Evolutionary conservation across 2,329 filamentous ascomycete genomes (phyloP), one percentile per base, ranked within the genome.

Genomic region (Apiospora kogelbergensis): DNA sequence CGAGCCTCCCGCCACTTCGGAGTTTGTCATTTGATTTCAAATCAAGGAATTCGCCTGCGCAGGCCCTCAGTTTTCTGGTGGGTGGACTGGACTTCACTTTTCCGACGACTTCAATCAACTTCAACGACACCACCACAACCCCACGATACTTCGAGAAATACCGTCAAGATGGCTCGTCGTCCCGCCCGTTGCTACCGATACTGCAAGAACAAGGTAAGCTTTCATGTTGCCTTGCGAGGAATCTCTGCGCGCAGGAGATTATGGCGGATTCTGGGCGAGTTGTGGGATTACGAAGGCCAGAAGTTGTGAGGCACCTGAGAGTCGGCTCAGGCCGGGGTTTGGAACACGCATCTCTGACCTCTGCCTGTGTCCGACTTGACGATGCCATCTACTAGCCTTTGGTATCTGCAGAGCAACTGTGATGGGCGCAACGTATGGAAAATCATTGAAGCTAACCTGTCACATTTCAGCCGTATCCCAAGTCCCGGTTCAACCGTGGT

Each of bases 401-500:
- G 26, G 17, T 11, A n/a, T 33, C 53, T 60, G 53, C 53, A 37
- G 30, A 6, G 30, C 26, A 20, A 26, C 41, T 5, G 33, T 64
- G 37, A 63, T 64, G 64, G 53, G 42, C 17, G 24, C 33, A 26
- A 9, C 3, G 3, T 11, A 37, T 46, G 22, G 30, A 13, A 24
- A 57, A 2, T n/a, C 1, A 33, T 33, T 4, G 33, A 48, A 26
- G n/a, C 22, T 63, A 48, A 68, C 76, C 78, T 83, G 92, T 94
- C 87, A 89, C 89, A 84, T 83, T 73, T 72, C 76, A 96, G 92
- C 94, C 95, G 85, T 98, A 98, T 88, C 96, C 96, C 80, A 99
- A 99, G 93, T 98, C 95, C 80, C 94, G 96, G 81, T 99, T 98
- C 93, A 99, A 99, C 93, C 95, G 96, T 90, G 96, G 96, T 98